Evolutionary conservation across 352 stramenopile species (phyloP).

Genomic region (Globisporangium uncinulatum): DNA sequence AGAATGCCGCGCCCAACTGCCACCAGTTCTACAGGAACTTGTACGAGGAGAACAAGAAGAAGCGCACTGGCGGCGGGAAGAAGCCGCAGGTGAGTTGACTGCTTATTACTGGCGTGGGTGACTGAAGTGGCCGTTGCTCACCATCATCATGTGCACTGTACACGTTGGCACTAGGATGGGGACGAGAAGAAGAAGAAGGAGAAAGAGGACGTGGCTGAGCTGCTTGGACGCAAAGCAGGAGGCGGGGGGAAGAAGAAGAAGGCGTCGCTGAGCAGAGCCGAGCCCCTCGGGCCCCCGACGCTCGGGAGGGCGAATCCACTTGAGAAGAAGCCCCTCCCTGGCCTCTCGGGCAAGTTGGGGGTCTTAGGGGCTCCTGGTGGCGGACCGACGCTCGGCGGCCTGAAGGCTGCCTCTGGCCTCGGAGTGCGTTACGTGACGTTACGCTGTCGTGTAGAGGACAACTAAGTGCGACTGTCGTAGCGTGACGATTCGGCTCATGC

Average conservation of each 20-base stretch:
- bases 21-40: conserved; percentile 88
- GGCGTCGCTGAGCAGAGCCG: conserved; percentile 27
- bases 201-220: conserved; percentile 73
- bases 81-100: conserved; percentile 24
- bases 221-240: conserved; percentile 51
- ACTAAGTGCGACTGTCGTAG: too few relatives aligned
- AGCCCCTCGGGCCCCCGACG: conserved; percentile 36
- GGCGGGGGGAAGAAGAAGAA: conserved; percentile 50
- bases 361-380: conserved; percentile 19
- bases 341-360: conserved; percentile 30
- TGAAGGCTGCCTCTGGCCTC: conserved; percentile 41
- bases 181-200: conserved; percentile 77
- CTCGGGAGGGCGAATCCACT: conserved; percentile 34
- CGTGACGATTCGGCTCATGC: background rate
- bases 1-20: background rate
- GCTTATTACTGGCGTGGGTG: background rate
- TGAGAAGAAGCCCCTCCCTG: conserved; percentile 71
- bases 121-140: too few relatives aligned
- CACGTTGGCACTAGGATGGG: conserved; percentile 27
- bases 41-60: conserved; percentile 92
- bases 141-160: too few relatives aligned
- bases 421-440: conserved; percentile 26
- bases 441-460: background rate
- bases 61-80: conserved; percentile 27
- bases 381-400: conserved; percentile 19